Evolutionary conservation across 164 flowering plant genomes (phyloP), one percentile per base, ranked within the genome.

Genomic region (Tetrastigma voinierianum): DNA sequence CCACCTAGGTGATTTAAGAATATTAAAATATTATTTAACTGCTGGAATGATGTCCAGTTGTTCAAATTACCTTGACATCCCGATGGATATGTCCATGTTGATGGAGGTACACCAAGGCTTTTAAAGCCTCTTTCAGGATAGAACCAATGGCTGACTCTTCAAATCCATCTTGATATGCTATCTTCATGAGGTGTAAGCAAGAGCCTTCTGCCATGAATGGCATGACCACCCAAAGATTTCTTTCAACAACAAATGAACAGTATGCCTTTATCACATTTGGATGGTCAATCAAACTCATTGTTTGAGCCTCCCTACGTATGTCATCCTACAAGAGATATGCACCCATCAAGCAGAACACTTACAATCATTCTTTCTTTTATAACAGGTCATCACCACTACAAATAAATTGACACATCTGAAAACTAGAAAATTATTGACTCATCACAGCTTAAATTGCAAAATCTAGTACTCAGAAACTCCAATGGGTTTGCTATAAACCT

Each of bases 171-270:
- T 88, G 86, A 77, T 90, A 88, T 40, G 97, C 95, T 44, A 81
- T 80, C 82, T 93, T 90, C 98, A 96, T 90, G 10, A 96, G 86
- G 71, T 96, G 99, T 71, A 96, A 81, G 68, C 98, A 93, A 60
- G 99, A 96, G 53, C 99, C 99, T 77, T 90, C 93, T n/a, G 93
- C 95, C 99, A 96, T 93, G 76, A 87, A 96, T 25, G 98, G 98
- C 97, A 90, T 93, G 62, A 89, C 86, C 69, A 96, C 99, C 99
- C 99, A 96, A 43, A 96, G 90, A 69, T 77, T 77, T 20, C 74
- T 78, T 11, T 90, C 97, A 66, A 93, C 98, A 67, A 85, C 97
- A 84, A 96, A 96, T 45, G 99, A 96, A 73, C 99, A 92, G 64
- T 57, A 81, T 44, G 99, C 94, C 62, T 68, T 85, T 47, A 93